These are phyloP conservation scores for Solanum sitiens DNA, from an alignment of 257 asterid genomes.

Conservation along the genomic window DNA sequence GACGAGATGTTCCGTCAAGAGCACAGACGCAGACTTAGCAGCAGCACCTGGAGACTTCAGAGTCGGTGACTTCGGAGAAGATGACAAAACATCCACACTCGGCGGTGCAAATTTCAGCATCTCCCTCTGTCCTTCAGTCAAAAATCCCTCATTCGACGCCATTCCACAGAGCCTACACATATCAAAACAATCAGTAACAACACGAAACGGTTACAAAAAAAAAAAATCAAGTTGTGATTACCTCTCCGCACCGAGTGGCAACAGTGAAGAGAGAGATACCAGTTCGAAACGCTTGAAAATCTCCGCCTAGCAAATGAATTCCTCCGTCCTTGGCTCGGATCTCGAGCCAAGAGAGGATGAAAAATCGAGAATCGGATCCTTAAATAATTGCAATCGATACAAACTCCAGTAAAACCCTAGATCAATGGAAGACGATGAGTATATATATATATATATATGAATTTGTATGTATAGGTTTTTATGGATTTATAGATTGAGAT, in stretches of 20 bases:
- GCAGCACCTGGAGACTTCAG: constrained; percentile 35
- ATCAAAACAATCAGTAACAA: background rate
- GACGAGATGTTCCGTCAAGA: constrained; percentile 46
- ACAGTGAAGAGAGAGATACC: background rate
- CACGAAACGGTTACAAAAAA: background rate
- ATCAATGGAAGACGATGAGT: background rate
- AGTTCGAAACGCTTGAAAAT: background rate
- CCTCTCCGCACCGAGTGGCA: constrained; percentile 20
- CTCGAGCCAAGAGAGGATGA: constrained; percentile 86
- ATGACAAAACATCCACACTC: constrained; percentile 59
- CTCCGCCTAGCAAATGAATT: background rate
- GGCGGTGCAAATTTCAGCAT: constrained; percentile 62
- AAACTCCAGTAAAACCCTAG: constrained; percentile 23
- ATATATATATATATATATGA: background rate
- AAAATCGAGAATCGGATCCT: constrained; percentile 31
- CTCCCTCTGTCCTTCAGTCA: constrained; percentile 88
- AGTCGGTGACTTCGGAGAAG: constrained; percentile 54
- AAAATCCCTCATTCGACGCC: constrained; percentile 77
- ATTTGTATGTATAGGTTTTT: constrained; percentile 1
- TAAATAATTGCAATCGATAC: constrained; percentile 3
- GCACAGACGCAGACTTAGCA: constrained; percentile 8
- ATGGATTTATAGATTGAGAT: background rate
- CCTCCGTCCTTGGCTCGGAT: constrained; percentile 82
- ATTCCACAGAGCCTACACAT: constrained; percentile 25
- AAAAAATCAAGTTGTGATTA: background rate